Base-by-base conservation (phyloP, 805 yeast genomes). In the Yarrowia sp. region DNA sequence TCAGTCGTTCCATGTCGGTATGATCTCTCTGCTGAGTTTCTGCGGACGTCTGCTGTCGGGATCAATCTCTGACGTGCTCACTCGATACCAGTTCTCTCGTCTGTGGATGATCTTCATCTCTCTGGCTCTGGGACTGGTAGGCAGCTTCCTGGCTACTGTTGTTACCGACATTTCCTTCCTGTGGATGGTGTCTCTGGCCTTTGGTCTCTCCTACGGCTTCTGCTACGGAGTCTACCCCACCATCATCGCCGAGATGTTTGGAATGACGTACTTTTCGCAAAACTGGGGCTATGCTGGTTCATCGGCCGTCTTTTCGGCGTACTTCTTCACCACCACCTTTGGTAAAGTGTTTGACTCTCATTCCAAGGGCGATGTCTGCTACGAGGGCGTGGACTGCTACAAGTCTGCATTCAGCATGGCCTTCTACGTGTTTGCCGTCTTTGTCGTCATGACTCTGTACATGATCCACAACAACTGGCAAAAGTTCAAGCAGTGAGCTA, bases 141-240 rank as follows among this genome's bases (percentile, higher is more conserved):
- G 88, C 2, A 91, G 88, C 74, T 43, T 84, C 3, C 73, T 85
- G 71, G 88, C 86, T 1, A 76, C 76, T 19, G 53, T 70, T 0
- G 69, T 74, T 8, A 74, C 77, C 35, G 79, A 82, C 66, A 71
- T 75, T 1, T 69, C 73, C 0, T 70, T 72, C 35, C 76, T 90
- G 72, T 82, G 87, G 77, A 48, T 82, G 36, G 79, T 83, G 36
- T 87, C 93, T 0, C 73, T 83, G 19, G 73, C 84, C n/a, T 82
- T 85, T 41, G 96, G 96, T 0, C 78, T 87, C 45, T 88, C 87
- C 58, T 90, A 90, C 77, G 96, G 96, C 0, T 85, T 87, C 71
- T 81, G 87, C 16, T 89, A 88, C 77, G 89, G 92, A 66, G 82
- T 88, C 10, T 83, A 85, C 77, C 95, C 95, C 3, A 85, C 89